Base-by-base conservation (phyloP, 495 filamentous ascomycete species). In the Parathielavia hyrcaniae region DNA sequence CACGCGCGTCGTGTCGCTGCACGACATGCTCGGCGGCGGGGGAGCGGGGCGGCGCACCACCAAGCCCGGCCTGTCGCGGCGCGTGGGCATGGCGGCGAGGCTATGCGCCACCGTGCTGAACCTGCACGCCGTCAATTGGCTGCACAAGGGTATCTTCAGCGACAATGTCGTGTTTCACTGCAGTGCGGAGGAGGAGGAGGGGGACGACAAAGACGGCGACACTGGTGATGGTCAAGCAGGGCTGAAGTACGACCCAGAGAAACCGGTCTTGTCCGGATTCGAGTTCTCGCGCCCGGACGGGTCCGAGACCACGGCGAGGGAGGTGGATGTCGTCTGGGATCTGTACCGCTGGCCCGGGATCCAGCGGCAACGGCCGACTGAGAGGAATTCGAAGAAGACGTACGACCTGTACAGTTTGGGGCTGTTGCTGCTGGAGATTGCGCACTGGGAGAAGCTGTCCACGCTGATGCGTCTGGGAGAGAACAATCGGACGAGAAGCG, bases 111-210 rank as follows among this genome's bases (percentile, higher is more conserved):
- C 67, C 0, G 45, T 68, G 4, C 45, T 71, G 50, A 61, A 68
- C 41, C 67, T 84, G 1, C 81, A 84, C 50, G 71, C 77, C 0
- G 76, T 81, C 2, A 77, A 80, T 50, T 84, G 79, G 80, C 64
- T 83, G 26, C 81, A 83, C 69, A 84, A 83, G 63, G 77, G 78
- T 0, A 62, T 84, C 1, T 74, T 78, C 26, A 76, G 72, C 48
- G 68, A 77, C 36, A 81, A 79, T 55, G 71, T 83, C 41, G 52
- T 83, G 4, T 81, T 83, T 58, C 71, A 77, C 43, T 58, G 60
- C 17, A 8, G 10, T 19, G 55, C n/a, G 0, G 43, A 8, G 22
- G 30, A 38, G 12, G 30, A 36, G 13, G 47, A 22, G 17, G 35
- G 38, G 3, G 6, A 30, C 13, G 40, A 8, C 4, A 40, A 22